Conservation (phyloP, 306 rosid species). For the Rosa persica region DNA sequence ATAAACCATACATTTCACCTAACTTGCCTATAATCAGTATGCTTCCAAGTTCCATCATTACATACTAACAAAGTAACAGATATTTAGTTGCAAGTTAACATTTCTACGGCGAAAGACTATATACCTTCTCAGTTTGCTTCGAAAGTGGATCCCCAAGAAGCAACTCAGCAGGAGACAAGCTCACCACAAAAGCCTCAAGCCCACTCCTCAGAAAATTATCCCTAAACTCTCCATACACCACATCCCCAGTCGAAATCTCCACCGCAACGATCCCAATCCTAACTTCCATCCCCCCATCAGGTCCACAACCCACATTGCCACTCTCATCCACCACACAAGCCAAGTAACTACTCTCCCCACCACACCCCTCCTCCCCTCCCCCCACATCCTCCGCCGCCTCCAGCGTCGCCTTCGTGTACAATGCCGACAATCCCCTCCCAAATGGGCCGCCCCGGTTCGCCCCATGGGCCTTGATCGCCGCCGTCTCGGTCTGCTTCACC, state of each 20-base stretch:
- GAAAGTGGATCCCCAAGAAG: conserved; percentile 89
- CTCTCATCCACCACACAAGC: conserved; percentile 75
- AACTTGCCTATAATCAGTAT: not conserved
- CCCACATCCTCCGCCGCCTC: conserved; percentile 80
- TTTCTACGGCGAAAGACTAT: not conserved
- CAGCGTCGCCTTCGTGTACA: conserved; percentile 84
- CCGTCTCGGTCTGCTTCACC: conserved; percentile 92
- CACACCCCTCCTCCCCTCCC: conserved; percentile 69
- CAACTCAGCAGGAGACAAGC: conserved; percentile 80
- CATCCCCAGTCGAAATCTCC: conserved; percentile 88
- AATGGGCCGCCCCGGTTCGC: conserved; percentile 72
- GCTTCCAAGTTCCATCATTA: not conserved
- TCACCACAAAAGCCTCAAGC: conserved; percentile 70
- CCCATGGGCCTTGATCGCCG: conserved; percentile 88
- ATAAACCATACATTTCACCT: not conserved
- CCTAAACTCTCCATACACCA: conserved; percentile 63
- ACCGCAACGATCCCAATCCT: conserved; percentile 68
- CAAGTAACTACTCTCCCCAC: conserved; percentile 67
- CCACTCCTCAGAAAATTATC: conserved; percentile 71
- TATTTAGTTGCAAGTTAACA: not conserved
- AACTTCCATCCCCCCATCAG: conserved; percentile 56
- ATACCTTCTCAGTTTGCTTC: conserved; percentile 82
- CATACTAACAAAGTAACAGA: not conserved
- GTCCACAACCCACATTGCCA: conserved; percentile 40
- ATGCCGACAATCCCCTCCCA: conserved; percentile 71